Evolutionary conservation across 75 land plant species (phyloP), one percentile per base, ranked within the genome.

Genomic region (Selaginella tamariscina): DNA sequence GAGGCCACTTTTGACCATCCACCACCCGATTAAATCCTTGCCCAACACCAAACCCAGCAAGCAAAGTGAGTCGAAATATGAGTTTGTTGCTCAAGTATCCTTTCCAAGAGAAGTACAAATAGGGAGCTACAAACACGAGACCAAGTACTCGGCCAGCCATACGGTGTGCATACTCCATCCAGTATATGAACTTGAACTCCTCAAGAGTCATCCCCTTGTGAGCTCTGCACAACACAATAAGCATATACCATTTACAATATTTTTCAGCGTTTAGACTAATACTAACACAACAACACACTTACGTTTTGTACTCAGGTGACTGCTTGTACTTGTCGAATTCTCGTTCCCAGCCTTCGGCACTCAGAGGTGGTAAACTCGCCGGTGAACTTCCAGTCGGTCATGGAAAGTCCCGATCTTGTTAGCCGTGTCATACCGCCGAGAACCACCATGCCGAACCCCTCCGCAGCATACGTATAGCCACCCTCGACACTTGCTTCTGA

Each of bases 101-200:
- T 73, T 88, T 90, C 33, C 72, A 66, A 30, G 90, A 71, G 65
- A 89, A 94, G 67, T 94, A 94, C 32, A 79, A 69, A 75, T 83
- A 85, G 11, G 98, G 98, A 15, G 81, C 67, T 21, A 91, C 81
- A 81, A 94, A 94, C 55, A 85, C 82, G 59, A 94, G 11, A 32
- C 98, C 96, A 54, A 94, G 67, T 33, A 72, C 98, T 71, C 98
- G 83, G 66, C 98, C 98, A 91, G 96, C 89, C 98, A 90, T 94
- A 20, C 98, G 88, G 71, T 94, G 98, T 27, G 86, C 98, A 78
- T 94, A 94, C 71, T 94, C 98, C 90, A 94, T 94, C 98, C 98
- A 94, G 67, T 87, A 94, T 39, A 94, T 94, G 65, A 87, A 90
- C 68, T 94, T 94, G 69, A 94, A 94, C 66, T 94, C 86, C 55